These are phyloP conservation scores for Symbiodinium natans DNA, from an alignment of 73 alveolate genomes.

Conservation along the genomic window DNA sequence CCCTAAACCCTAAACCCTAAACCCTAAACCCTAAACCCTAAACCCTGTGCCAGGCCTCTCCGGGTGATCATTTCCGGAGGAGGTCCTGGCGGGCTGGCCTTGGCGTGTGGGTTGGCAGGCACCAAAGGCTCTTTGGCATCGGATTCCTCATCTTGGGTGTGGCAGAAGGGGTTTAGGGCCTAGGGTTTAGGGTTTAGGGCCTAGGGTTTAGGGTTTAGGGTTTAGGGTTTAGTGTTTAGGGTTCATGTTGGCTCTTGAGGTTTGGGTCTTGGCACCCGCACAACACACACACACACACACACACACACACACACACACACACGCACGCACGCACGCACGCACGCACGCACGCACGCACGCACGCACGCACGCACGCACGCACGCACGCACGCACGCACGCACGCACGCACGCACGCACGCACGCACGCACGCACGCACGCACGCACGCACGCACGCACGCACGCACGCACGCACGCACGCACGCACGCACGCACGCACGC, in stretches of 20 bases:
- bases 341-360: neutral
- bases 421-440: constrained; percentile 43
- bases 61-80: constrained; percentile 69
- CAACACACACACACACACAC: too few relatives aligned
- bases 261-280: too few relatives aligned
- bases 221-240: too few relatives aligned
- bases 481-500: neutral
- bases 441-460: constrained; percentile 28
- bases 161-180: too few relatives aligned
- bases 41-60: constrained; percentile 22
- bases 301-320: constrained; percentile 3
- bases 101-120: constrained; percentile 34
- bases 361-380: constrained; percentile 26
- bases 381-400: constrained; percentile 38
- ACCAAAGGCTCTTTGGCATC: neutral
- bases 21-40: neutral
- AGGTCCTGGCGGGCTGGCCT: constrained; percentile 83
- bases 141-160: neutral
- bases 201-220: too few relatives aligned
- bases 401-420: constrained; percentile 48
- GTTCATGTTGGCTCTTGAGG: too few relatives aligned
- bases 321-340: neutral
- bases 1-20: too few relatives aligned
- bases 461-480: constrained; percentile 13
- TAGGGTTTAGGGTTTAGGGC: neutral